Percentiles rank a stretch among this genome's conserved stretches.
Conservation (phyloP, 2,329 filamentous ascomycete species). For the Arthrobotrys megalospora region DNA sequence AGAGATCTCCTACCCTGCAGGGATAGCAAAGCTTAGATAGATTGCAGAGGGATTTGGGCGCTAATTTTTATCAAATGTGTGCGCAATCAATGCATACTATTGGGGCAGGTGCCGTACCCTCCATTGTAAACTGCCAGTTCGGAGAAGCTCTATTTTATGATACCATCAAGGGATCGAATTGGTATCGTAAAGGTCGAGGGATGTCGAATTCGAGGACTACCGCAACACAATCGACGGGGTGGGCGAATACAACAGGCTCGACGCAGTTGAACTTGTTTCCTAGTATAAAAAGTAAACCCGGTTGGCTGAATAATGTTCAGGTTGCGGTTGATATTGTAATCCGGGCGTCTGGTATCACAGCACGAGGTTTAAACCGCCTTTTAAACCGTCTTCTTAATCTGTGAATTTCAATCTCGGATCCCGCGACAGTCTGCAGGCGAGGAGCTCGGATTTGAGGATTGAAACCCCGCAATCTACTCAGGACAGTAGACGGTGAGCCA, state of each 20-base stretch:
- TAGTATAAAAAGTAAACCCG: background rate
- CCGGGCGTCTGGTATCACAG: background rate
- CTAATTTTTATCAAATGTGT: too few species aligned
- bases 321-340: constrained; percentile 6
- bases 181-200: background rate
- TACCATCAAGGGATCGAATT: background rate
- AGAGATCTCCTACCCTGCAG: too few species aligned
- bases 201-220: background rate
- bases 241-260: constrained; percentile 2
- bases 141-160: background rate
- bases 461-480: background rate
- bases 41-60: too few species aligned
- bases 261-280: background rate
- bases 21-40: too few species aligned
- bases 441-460: constrained; percentile 13
- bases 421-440: background rate
- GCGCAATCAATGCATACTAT: background rate
- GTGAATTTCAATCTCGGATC: background rate
- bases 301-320: background rate
- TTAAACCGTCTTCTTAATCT: background rate
- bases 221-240: background rate
- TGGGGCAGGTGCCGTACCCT: background rate
- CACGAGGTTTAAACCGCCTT: constrained; percentile 9
- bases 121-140: background rate
- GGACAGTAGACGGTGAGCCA: background rate